Evolutionary conservation across 2,329 filamentous ascomycete species (phyloP).

Genomic region (Podosphaera aphanis): DNA sequence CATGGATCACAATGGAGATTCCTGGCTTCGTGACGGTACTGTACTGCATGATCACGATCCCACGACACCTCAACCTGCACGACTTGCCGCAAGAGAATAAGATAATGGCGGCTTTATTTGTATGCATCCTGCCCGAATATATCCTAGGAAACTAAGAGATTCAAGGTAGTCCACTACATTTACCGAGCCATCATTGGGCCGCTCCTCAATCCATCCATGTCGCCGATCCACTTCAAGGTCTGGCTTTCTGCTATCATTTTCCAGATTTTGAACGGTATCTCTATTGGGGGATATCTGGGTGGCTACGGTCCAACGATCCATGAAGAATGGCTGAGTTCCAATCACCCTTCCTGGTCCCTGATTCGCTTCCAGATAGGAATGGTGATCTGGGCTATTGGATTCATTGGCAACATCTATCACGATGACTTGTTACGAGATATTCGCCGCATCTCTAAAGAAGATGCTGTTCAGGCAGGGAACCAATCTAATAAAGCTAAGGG

Average conservation of each 20-base stretch:
- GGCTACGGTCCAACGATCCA: conserved; percentile 51
- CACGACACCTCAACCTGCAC: conserved; percentile 29
- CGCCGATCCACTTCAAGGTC: conserved; percentile 55
- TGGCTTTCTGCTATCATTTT: conserved; percentile 42
- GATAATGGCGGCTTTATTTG: conserved; percentile 45
- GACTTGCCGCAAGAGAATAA: conserved; percentile 56
- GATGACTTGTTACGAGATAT: conserved; percentile 81
- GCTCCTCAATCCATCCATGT: conserved; percentile 73
- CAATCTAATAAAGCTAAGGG: no score
- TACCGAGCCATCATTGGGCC: conserved; percentile 75
- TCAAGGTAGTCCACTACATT: conserved; percentile 56
- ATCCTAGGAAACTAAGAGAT: not conserved
- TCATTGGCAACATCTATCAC: conserved; percentile 65
- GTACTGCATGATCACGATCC: conserved; percentile 54
- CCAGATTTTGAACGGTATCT: conserved; percentile 59
- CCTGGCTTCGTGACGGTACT: conserved; percentile 54
- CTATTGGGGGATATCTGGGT: conserved; percentile 57
- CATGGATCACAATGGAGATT: conserved; percentile 74
- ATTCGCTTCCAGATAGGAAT: conserved; percentile 28
- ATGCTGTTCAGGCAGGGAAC: no score
- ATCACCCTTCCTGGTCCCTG: not conserved
- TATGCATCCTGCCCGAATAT: conserved; percentile 10
- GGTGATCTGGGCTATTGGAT: conserved; percentile 50
- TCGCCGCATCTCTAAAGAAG: conserved; percentile 20
- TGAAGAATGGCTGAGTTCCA: conserved; percentile 23